Conservation (phyloP, 345 rosid species). For the Salix caprea region DNA sequence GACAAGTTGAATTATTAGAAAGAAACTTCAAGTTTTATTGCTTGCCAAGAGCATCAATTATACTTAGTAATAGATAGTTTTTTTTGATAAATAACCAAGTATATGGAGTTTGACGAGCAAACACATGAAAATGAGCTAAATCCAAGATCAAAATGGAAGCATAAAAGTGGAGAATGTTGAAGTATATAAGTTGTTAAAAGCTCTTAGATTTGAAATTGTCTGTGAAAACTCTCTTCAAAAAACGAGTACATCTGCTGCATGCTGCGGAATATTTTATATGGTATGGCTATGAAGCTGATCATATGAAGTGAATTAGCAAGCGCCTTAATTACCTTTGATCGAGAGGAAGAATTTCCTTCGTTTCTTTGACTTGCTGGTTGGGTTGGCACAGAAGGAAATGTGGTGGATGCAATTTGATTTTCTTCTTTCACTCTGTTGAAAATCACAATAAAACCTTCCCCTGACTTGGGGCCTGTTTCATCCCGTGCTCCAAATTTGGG, state of each 20-base stretch:
- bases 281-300: neutral
- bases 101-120: no score
- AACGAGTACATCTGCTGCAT: neutral
- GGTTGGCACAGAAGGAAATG: slow-evolving; percentile 9
- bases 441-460: slow-evolving; percentile 44
- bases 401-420: slow-evolving; percentile 28
- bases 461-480: slow-evolving; percentile 44
- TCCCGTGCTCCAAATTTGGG: slow-evolving; percentile 67
- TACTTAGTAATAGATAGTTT: no score
- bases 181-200: neutral
- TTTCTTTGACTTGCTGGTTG: neutral
- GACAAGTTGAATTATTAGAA: no score
- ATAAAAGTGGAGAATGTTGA: neutral
- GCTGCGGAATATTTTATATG: neutral
- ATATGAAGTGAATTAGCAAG: neutral
- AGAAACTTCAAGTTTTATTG: no score
- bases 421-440: slow-evolving; percentile 50
- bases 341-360: slow-evolving; percentile 3
- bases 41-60: no score
- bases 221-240: neutral
- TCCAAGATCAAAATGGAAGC: neutral
- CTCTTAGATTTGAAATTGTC: neutral
- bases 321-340: slow-evolving; percentile 24
- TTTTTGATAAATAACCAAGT: no score
- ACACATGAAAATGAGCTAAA: neutral